These are phyloP conservation scores for Schoenoplectus tabernaemontani DNA, from an alignment of 202 grass and related monocot genomes.

Conservation along the genomic window DNA sequence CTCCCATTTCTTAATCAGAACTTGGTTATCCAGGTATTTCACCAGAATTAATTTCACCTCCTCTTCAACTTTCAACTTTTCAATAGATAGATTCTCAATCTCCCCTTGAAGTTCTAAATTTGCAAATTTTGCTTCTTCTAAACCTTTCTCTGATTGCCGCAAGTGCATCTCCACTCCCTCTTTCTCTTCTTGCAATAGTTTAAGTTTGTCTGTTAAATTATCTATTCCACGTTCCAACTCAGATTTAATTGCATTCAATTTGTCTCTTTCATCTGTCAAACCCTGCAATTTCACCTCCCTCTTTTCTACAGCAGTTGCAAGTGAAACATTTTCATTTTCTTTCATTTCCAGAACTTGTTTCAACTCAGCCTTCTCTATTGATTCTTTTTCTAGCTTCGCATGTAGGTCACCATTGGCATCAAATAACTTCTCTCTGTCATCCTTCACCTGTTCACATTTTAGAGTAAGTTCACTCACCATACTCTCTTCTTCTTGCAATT, in stretches of 20 bases:
- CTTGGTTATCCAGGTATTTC: constrained; percentile 29
- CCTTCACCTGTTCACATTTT: background rate
- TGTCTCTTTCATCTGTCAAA: constrained; percentile 20
- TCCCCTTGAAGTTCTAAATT: constrained; percentile 34
- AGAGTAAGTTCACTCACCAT: constrained; percentile 7
- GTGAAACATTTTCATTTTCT: constrained; percentile 2
- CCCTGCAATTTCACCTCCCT: background rate
- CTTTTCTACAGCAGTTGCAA: background rate
- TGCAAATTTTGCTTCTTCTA: constrained; percentile 37
- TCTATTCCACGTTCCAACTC: constrained; percentile 29
- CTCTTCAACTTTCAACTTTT: constrained; percentile 42
- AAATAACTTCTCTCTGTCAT: constrained; percentile 14
- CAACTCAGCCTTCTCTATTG: constrained; percentile 10
- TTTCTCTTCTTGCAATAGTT: constrained; percentile 34
- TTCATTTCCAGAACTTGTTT: constrained; percentile 3
- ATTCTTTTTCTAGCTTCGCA: constrained; percentile 13
- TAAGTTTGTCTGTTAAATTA: constrained; percentile 29
- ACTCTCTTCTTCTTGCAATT: constrained; percentile 35
- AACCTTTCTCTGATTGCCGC: constrained; percentile 31
- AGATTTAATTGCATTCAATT: constrained; percentile 10
- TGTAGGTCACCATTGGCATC: constrained; percentile 8
- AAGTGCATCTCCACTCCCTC: constrained; percentile 26
- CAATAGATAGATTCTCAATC: constrained; percentile 37
- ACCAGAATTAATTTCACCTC: constrained; percentile 43
- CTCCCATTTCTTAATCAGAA: constrained; percentile 41